phyloP scores from a whole-genome alignment of 2,329 filamentous ascomycete genomes.

The Lizonia empirigonia region DNA sequence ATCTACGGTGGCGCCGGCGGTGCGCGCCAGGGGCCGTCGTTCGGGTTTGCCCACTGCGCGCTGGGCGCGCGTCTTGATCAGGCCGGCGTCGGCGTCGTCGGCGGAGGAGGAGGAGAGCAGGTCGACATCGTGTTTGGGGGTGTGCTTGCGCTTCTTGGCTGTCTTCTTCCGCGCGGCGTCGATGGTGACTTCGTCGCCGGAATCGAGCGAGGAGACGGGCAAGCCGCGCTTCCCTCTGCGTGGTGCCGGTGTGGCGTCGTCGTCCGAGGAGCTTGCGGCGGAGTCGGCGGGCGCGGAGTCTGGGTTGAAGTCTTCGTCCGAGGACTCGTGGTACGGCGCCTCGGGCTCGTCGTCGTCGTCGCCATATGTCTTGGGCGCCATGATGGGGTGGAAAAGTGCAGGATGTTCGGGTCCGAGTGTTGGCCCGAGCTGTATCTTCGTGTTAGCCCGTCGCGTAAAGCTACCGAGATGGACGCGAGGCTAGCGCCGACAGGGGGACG shows the following conservation, averaged over 20 bases:
- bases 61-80: conserved; percentile 76
- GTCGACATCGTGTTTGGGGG: conserved; percentile 27
- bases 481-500: conserved; percentile 25
- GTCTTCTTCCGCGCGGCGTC: conserved; percentile 62
- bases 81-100: conserved; percentile 58
- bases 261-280: conserved; percentile 57
- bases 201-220: conserved; percentile 50
- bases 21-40: conserved; percentile 57
- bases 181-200: conserved; percentile 74
- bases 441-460: conserved; percentile 19
- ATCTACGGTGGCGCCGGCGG: conserved; percentile 69
- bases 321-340: conserved; percentile 65
- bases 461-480: conserved; percentile 25
- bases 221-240: conserved; percentile 44
- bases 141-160: conserved; percentile 49
- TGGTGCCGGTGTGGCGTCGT: conserved; percentile 26
- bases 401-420: not conserved
- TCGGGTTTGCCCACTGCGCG: conserved; percentile 69
- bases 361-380: conserved; percentile 37
- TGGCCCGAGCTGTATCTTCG: too few relatives aligned
- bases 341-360: conserved; percentile 37
- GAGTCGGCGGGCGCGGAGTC: conserved; percentile 59
- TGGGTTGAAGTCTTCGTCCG: conserved; percentile 76
- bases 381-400: conserved; percentile 18
- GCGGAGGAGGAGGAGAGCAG: conserved; percentile 35